Evolutionary conservation across 805 yeast genomes (phyloP), one percentile per base, ranked within the genome.

Genomic region (Torulaspora maleeae): DNA sequence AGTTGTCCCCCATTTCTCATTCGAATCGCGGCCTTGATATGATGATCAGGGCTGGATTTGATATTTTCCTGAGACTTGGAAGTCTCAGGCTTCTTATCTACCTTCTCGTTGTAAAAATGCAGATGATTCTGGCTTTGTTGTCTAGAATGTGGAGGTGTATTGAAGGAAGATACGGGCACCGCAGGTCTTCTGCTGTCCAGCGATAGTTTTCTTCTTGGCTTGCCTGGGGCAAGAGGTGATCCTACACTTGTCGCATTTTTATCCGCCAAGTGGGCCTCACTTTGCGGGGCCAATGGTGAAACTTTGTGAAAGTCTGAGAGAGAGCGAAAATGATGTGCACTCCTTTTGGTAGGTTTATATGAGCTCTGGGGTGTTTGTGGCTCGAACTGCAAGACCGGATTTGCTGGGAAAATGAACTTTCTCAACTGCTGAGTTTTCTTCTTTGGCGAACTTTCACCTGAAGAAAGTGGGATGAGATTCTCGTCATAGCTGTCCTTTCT

Each of bases 1-100:
- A 78, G 74, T 42, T 81, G 76, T 1, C 86, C 87, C 27, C 74
- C 63, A 32, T 74, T 74, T 43, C 85, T 71, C 38, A 79, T 65
- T 13, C 72, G 71, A 7, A 71, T 64, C 0, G 83, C 83, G 19
- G 39, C 25, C 19, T 48, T 45, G 15, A 44, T 44, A 10, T 39
- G 44, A 20, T 34, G 32, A 33, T 24, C 27, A 4, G 48, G 20
- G 20, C 28, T 36, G 5, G 36, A 33, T 12, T 44, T 20, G 3
- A 16, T 15, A 29, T 25, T 29, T 15, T 22, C 13, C 17, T 42
- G 43, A 35, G 50, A 44, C n/a, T 45, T 47, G 27, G 38, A 39
- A 30, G 41, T 41, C 38, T 17, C n/a, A 16, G 24, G 20, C 22
- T 16, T 8, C 13, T 19, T 22, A 11, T 36, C 36, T 16, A 11